Evolutionary conservation across 495 filamentous ascomycete species (phyloP), one percentile per base, ranked within the genome.

Genomic region (Pyrenopolyporus hunteri): DNA sequence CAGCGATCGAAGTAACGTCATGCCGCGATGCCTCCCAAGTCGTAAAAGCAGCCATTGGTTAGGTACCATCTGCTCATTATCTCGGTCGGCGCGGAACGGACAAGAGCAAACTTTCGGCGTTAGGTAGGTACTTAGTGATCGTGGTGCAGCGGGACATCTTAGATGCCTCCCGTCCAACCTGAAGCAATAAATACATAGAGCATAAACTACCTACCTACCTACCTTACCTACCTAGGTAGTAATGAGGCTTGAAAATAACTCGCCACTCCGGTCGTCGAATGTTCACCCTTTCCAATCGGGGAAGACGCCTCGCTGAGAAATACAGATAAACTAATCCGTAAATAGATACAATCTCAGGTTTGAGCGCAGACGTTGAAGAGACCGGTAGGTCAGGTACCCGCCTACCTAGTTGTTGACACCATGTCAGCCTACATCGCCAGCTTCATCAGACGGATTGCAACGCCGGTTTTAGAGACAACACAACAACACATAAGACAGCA

Each of bases 1-100:
- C 23, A 47, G 52, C 57, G 63, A 66, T 66, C 63, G 55, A 66
- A 54, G 57, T 56, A 66, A 66, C 63, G 57, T 66, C 57, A 61
- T 66, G 51, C 51, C 52, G 56, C 63, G 52, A 51, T 46, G 50
- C 13, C 36, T 36, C 23, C 28, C 13, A 29, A 6, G 20, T 57
- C 46, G 51, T 60, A 53, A 53, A 57, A 57, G 47, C 46, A 53
- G 57, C 28, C 46, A 57, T 52, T 57, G 56, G 46, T 57, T 57
- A 54, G 22, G 50, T 56, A 59, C 50, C 61, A 33, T 52, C 45
- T n/a, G n/a, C n/a, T 49, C 20, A 37, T 16, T 14, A 6, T 31
- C 46, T 48, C 39, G 47, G 43, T 47, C 39, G 51, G 49, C 44
- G 17, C 28, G 25, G 29, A 26, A 28, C n/a, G 44, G 29, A 7